Evolutionary conservation across 306 rosid species (phyloP).

Genomic region (Datisca glomerata): DNA sequence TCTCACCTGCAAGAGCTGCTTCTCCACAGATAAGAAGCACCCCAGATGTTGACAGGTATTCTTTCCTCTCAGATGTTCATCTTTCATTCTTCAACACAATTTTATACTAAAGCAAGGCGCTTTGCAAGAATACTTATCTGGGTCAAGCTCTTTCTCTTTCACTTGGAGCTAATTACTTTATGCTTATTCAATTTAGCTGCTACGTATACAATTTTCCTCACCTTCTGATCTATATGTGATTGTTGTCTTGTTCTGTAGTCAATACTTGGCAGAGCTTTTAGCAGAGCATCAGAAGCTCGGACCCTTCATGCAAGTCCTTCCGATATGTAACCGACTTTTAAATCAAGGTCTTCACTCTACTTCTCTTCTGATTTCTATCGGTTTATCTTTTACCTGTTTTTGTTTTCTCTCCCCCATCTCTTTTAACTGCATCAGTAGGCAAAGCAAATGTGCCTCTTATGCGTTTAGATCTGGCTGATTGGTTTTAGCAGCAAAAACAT

Average conservation of each 20-base stretch:
- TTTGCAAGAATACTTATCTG: too few species aligned
- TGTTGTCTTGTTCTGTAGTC: conserved; percentile 29
- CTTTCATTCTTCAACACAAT: background rate
- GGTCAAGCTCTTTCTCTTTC: too few species aligned
- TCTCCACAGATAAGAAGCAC: conserved; percentile 87
- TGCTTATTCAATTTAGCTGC: too few species aligned
- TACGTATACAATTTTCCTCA: background rate
- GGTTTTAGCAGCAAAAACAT: conserved; percentile 1
- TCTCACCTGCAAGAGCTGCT: conserved; percentile 95
- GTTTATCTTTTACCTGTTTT: background rate
- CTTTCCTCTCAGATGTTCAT: conserved; percentile 5
- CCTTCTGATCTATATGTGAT: conserved; percentile 9
- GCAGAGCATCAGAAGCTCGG: conserved; percentile 93
- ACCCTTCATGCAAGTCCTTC: conserved; percentile 85
- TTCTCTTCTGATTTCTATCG: background rate
- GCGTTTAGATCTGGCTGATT: conserved; percentile 4
- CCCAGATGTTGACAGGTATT: conserved; percentile 72
- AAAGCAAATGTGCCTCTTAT: conserved; percentile 6
- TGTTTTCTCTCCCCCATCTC: background rate
- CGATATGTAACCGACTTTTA: conserved; percentile 73
- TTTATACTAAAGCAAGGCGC: too few species aligned
- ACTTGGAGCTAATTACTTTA: too few species aligned
- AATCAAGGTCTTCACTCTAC: conserved; percentile 86
- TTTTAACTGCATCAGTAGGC: background rate
- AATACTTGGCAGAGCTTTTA: conserved; percentile 77